phyloP scores from a whole-genome alignment of 2,329 filamentous ascomycete species.

The Elsinoe necatrix region DNA sequence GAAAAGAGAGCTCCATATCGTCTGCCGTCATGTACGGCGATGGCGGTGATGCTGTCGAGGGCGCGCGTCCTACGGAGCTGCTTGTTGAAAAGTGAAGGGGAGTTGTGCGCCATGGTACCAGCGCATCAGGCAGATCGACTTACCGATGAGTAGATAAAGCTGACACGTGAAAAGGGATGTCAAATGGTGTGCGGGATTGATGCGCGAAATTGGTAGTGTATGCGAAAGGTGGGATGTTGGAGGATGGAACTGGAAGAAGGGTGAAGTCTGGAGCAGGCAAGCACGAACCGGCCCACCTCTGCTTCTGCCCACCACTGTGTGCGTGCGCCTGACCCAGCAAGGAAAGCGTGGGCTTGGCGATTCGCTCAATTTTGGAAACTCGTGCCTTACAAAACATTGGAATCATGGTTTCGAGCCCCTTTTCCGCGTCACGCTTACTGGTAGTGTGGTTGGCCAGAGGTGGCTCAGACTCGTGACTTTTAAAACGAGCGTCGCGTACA shows the following conservation, averaged over 20 bases:
- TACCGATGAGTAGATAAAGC: neutral
- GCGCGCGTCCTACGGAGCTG: constrained; percentile 5
- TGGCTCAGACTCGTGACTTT: neutral
- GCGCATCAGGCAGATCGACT: constrained; percentile 4
- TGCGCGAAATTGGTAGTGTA: constrained; percentile 7
- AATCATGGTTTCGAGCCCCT: constrained; percentile 1
- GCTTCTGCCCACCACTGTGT: too few relatives aligned
- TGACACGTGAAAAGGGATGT: constrained; percentile 10
- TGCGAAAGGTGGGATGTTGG: neutral
- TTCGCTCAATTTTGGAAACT: constrained; percentile 2
- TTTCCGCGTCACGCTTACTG: neutral
- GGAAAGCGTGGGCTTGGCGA: constrained; percentile 4
- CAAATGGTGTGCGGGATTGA: constrained; percentile 1
- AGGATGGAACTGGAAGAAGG: constrained; percentile 2
- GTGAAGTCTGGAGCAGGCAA: constrained; percentile 8
- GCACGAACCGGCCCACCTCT: neutral
- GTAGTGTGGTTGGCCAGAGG: neutral
- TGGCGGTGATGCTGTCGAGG: neutral
- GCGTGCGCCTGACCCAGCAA: neutral
- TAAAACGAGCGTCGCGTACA: neutral
- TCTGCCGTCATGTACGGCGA: neutral
- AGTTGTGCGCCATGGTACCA: neutral
- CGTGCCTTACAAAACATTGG: neutral
- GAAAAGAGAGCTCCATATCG: neutral
- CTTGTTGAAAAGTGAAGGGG: neutral